A percentile compares a stretch with the other conserved stretches of the same genome.
These are phyloP conservation scores for Starmerella lactis-condensi DNA, from an alignment of 805 yeast species.

Conservation along the genomic window DNA sequence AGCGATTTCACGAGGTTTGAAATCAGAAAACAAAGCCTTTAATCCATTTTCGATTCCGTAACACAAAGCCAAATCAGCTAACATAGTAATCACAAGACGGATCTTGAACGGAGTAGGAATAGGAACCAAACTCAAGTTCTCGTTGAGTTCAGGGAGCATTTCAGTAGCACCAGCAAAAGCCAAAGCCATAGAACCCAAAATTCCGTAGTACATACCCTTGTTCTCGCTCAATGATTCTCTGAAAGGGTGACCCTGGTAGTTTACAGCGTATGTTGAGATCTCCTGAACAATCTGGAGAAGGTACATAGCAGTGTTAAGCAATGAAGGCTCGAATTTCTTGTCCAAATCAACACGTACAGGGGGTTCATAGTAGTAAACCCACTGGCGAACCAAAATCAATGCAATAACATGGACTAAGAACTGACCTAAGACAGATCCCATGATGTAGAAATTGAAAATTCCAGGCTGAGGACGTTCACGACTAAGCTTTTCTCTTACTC, in stretches of 20 bases:
- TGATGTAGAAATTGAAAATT: constrained; percentile 81
- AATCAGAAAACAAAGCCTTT: constrained; percentile 76
- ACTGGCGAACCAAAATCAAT: constrained; percentile 62
- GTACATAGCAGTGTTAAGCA: constrained; percentile 90
- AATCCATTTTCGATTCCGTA: constrained; percentile 64
- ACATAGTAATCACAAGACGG: constrained; percentile 53
- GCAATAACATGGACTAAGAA: constrained; percentile 81
- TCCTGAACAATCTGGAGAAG: constrained; percentile 88
- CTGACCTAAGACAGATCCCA: constrained; percentile 95
- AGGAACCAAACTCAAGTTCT: constrained; percentile 77
- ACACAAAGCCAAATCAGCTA: constrained; percentile 57
- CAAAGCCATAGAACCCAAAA: constrained; percentile 73
- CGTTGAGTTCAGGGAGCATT: constrained; percentile 82
- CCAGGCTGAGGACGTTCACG: constrained; percentile 95
- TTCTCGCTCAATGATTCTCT: constrained; percentile 78
- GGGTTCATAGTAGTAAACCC: constrained; percentile 78
- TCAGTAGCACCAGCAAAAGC: constrained; percentile 88
- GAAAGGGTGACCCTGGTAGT: constrained; percentile 93
- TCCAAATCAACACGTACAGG: constrained; percentile 63
- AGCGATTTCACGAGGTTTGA: constrained; percentile 83
- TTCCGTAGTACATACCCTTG: constrained; percentile 92
- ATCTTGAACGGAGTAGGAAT: constrained; percentile 58
- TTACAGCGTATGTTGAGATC: constrained; percentile 92
- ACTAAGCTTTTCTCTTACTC: constrained; percentile 71
- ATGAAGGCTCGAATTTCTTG: constrained; percentile 69